Percentiles rank a stretch among this genome's conserved stretches.
These are phyloP conservation scores for Nakazawaea anatomiae DNA, from an alignment of 805 yeast genomes.

Conservation along the genomic window DNA sequence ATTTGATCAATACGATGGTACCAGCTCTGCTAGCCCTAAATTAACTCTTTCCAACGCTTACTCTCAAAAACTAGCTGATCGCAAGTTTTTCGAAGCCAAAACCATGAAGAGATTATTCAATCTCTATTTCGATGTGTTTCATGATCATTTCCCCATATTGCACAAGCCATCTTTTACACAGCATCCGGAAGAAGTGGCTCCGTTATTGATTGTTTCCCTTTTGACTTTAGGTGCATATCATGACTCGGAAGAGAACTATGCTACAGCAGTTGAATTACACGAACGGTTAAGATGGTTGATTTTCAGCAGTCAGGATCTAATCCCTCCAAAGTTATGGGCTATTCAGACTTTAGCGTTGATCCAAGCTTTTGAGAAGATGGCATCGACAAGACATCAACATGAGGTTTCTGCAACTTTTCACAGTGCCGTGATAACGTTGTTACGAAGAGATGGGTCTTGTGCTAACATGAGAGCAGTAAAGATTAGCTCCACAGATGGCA, in stretches of 20 bases:
- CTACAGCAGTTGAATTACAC: conserved; percentile 17
- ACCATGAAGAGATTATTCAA: conserved; percentile 14
- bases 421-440: conserved; percentile 19
- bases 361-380: conserved; percentile 22
- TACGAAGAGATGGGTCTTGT: conserved; percentile 15
- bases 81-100: conserved; percentile 15
- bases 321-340: conserved; percentile 20
- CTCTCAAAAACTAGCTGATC: conserved; percentile 12
- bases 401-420: conserved; percentile 21
- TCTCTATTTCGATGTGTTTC: conserved; percentile 19
- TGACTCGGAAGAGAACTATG: conserved; percentile 16
- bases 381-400: conserved; percentile 19
- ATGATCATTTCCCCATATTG: conserved; percentile 22
- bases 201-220: conserved; percentile 18
- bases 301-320: conserved; percentile 17
- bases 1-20: conserved; percentile 13
- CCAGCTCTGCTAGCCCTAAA: conserved; percentile 6
- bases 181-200: conserved; percentile 17
- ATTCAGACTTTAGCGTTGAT: conserved; percentile 19
- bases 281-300: conserved; percentile 19
- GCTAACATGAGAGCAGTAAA: conserved; percentile 6
- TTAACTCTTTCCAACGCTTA: conserved; percentile 14
- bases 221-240: conserved; percentile 19
- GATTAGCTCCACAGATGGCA: background rate
- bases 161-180: conserved; percentile 16